These are phyloP conservation scores for Ceratobasidium sp. DNA, from an alignment of 1,284 basidiomycete genomes.

Conservation along the genomic window DNA sequence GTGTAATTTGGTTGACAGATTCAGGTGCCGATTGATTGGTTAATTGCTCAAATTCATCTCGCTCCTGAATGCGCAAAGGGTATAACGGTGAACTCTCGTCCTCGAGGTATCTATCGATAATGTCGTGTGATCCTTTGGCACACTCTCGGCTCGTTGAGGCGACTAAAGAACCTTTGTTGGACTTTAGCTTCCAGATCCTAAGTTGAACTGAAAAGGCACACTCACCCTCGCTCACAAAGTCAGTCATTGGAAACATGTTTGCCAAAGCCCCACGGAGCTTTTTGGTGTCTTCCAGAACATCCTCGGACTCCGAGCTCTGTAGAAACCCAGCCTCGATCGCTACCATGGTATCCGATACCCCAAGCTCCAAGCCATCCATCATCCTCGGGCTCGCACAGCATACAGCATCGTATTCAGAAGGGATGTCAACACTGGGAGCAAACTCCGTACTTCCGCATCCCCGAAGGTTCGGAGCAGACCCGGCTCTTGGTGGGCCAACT, in stretches of 20 bases:
- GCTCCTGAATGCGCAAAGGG: neutral
- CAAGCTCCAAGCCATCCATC: neutral
- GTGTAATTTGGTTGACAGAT: too few relatives aligned
- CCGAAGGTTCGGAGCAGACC: too few relatives aligned
- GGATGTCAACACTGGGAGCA: too few relatives aligned
- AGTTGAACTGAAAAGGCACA: too few relatives aligned
- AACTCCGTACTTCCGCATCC: too few relatives aligned
- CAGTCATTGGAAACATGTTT: constrained; percentile 1
- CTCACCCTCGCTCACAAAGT: neutral
- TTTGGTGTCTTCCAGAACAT: neutral
- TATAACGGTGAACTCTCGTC: neutral
- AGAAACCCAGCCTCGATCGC: constrained; percentile 17
- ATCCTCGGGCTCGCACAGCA: neutral
- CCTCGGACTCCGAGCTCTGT: neutral
- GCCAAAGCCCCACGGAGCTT: neutral
- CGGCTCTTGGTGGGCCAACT: too few relatives aligned
- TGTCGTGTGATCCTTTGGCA: neutral
- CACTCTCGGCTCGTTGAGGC: neutral
- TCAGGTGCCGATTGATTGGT: too few relatives aligned
- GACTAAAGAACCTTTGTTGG: too few relatives aligned
- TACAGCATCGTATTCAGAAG: neutral
- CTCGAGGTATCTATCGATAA: constrained; percentile 13
- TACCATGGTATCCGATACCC: constrained; percentile 18
- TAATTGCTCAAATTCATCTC: neutral
- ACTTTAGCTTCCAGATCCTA: too few relatives aligned